Conservation (phyloP, 2,329 filamentous ascomycete genomes). For the Aspergillus novoparasiticus region DNA sequence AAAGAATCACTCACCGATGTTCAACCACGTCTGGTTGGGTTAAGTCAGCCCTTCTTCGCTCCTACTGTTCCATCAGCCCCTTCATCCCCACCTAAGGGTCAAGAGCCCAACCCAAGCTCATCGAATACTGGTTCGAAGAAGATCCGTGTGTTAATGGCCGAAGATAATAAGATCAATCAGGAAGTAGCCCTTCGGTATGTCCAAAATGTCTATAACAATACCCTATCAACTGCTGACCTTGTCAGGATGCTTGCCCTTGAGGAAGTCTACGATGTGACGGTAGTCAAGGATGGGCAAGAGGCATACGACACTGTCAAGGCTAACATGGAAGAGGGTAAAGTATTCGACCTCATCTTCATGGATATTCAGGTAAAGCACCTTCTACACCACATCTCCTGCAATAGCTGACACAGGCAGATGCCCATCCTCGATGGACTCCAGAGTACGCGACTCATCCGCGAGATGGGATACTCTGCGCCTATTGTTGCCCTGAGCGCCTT, state of each 20-base stretch:
- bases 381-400: neutral
- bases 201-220: no score
- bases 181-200: constrained; percentile 59
- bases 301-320: constrained; percentile 83
- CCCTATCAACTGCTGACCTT: neutral
- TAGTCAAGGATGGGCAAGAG: constrained; percentile 84
- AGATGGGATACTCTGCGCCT: constrained; percentile 82
- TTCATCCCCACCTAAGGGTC: neutral
- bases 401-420: constrained; percentile 58
- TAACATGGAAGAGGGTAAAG: constrained; percentile 71
- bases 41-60: constrained; percentile 79
- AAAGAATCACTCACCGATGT: constrained; percentile 51
- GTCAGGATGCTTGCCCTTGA: constrained; percentile 56
- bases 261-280: constrained; percentile 70
- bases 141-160: constrained; percentile 80
- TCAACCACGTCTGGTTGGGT: constrained; percentile 77
- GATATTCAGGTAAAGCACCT: constrained; percentile 62
- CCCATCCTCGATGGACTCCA: constrained; percentile 88
- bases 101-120: neutral
- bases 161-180: constrained; percentile 70
- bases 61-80: constrained; percentile 28
- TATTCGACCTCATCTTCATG: constrained; percentile 92
- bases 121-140: constrained; percentile 58
- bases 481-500: constrained; percentile 92
- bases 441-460: constrained; percentile 79